These are phyloP conservation scores for Phytophthora vignae DNA, from an alignment of 352 stramenopile species.

Conservation along the genomic window DNA sequence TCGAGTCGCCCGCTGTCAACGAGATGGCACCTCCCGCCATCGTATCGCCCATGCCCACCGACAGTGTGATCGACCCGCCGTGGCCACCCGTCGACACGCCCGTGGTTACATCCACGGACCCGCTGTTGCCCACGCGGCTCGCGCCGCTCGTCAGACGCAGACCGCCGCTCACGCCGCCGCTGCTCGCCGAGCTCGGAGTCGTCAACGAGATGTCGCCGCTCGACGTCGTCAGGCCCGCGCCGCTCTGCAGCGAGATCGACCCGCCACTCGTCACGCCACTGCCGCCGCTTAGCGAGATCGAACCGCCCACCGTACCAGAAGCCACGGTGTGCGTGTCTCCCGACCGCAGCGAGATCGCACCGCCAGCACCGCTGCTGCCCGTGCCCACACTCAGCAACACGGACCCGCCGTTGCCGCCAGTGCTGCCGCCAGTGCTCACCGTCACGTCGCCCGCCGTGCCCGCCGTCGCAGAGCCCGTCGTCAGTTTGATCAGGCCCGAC, in stretches of 20 bases:
- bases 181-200: slow-evolving; percentile 6
- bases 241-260: slow-evolving; percentile 17
- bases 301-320: slow-evolving; percentile 6
- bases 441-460: slow-evolving; percentile 41
- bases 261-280: slow-evolving; percentile 9
- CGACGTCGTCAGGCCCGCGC: slow-evolving; percentile 4
- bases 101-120: slow-evolving; percentile 5
- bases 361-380: slow-evolving; percentile 4
- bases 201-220: slow-evolving; percentile 20
- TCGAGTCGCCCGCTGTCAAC: slow-evolving; percentile 17
- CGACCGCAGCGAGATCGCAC: slow-evolving; percentile 1
- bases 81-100: slow-evolving; percentile 9
- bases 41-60: slow-evolving; percentile 2
- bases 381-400: slow-evolving; percentile 10
- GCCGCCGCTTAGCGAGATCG: slow-evolving; percentile 11
- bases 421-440: slow-evolving; percentile 14
- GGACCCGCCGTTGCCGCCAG: slow-evolving; percentile 20
- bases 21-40: slow-evolving; percentile 19
- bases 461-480: background rate
- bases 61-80: slow-evolving; percentile 14
- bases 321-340: background rate
- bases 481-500: slow-evolving; percentile 2
- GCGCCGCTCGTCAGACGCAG: slow-evolving; percentile 14
- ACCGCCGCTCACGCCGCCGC: slow-evolving; percentile 22
- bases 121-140: slow-evolving; percentile 28